Evolutionary conservation across 129 eudicot species (phyloP).

Genomic region (Artemisia tridentata): DNA sequence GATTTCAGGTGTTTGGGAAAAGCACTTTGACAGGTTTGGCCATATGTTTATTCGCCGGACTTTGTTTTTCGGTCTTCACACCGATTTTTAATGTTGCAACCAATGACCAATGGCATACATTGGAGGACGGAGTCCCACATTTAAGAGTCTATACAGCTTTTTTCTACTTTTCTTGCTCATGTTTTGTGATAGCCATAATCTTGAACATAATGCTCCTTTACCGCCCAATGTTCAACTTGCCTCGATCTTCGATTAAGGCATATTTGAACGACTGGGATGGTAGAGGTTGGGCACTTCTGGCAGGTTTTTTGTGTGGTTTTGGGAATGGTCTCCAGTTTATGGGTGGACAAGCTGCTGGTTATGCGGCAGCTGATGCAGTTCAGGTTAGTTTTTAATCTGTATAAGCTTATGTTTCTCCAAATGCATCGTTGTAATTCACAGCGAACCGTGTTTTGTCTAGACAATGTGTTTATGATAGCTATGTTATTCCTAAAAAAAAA

Average conservation of each 20-base stretch:
- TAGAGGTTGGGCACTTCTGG: slow-evolving; percentile 82
- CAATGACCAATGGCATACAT: slow-evolving; percentile 86
- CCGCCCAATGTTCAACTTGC: slow-evolving; percentile 54
- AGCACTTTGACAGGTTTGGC: slow-evolving; percentile 56
- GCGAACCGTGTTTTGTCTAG: too few species aligned
- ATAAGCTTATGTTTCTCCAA: slow-evolving; percentile 9
- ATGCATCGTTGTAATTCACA: background rate
- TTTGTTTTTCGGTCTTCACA: slow-evolving; percentile 72
- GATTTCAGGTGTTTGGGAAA: slow-evolving; percentile 76
- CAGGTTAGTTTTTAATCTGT: slow-evolving; percentile 45
- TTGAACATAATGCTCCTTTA: slow-evolving; percentile 68
- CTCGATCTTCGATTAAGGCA: slow-evolving; percentile 61
- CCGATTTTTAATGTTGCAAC: slow-evolving; percentile 90
- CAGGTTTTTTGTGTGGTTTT: slow-evolving; percentile 82
- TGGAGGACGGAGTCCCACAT: slow-evolving; percentile 68
- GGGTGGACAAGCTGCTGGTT: slow-evolving; percentile 97
- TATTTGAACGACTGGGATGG: slow-evolving; percentile 81
- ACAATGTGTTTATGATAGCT: too few species aligned
- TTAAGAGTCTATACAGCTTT: slow-evolving; percentile 80
- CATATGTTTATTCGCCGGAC: slow-evolving; percentile 70
- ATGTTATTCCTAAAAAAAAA: too few species aligned
- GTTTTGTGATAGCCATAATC: slow-evolving; percentile 61
- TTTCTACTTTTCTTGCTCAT: slow-evolving; percentile 82
- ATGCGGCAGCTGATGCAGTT: slow-evolving; percentile 94
- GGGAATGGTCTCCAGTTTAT: slow-evolving; percentile 93